phyloP scores from a whole-genome alignment of 2,329 filamentous ascomycete genomes.

The Talaromyces albobiverticillius region DNA sequence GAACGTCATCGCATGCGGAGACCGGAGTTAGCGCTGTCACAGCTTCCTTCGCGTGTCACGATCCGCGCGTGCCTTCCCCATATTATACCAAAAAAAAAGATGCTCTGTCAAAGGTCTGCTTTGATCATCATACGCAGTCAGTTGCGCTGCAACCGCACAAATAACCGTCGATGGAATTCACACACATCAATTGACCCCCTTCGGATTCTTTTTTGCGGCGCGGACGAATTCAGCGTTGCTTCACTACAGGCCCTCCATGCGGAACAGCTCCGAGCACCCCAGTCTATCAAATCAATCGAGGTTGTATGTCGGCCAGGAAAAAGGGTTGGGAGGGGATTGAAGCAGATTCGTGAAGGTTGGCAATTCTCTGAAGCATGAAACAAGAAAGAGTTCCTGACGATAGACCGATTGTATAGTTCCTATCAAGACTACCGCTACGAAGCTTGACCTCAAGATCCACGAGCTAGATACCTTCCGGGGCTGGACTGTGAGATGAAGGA shows the following conservation, averaged over 20 bases:
- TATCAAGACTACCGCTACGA: slow-evolving; percentile 63
- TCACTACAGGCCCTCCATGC: slow-evolving; percentile 68
- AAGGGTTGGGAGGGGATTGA: slow-evolving; percentile 70
- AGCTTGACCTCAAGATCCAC: slow-evolving; percentile 66
- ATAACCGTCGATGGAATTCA: slow-evolving; percentile 20
- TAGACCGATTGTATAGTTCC: slow-evolving; percentile 56
- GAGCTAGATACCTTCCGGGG: slow-evolving; percentile 76
- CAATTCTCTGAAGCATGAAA: slow-evolving; percentile 21
- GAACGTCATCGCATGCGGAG: slow-evolving; percentile 12
- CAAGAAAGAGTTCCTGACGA: neutral
- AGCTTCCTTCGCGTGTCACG: slow-evolving; percentile 9
- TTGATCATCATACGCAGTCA: slow-evolving; percentile 24
- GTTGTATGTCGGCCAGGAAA: slow-evolving; percentile 82
- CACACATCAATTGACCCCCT: slow-evolving; percentile 55
- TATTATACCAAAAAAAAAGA: neutral
- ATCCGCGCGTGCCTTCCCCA: neutral
- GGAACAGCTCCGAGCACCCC: slow-evolving; percentile 54
- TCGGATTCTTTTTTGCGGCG: slow-evolving; percentile 88
- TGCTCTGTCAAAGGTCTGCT: slow-evolving; percentile 12
- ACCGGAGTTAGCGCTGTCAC: slow-evolving; percentile 27
- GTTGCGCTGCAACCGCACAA: slow-evolving; percentile 9
- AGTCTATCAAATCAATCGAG: slow-evolving; percentile 71
- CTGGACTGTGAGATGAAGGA: slow-evolving; percentile 62
- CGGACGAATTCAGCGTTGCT: slow-evolving; percentile 82
- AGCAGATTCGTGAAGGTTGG: slow-evolving; percentile 63